Evolutionary conservation across 1,284 basidiomycete species (phyloP), one percentile per base, ranked within the genome.

Genomic region (Volvariella surrecta): DNA sequence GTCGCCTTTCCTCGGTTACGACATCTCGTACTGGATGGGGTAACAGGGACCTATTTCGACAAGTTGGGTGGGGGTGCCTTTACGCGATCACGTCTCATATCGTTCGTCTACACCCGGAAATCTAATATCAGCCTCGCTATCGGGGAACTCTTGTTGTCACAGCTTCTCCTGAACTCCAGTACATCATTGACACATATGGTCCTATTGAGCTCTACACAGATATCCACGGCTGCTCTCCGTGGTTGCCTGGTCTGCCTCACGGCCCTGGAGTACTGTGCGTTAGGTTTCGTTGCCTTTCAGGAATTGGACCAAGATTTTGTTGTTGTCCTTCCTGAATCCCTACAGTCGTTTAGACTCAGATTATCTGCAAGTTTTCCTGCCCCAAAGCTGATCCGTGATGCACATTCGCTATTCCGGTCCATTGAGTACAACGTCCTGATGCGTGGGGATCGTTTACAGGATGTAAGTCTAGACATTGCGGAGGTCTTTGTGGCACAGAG

Each of bases 11-110:
- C 61, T 4, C 45, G 48, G n/a, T 54, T 68, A 28, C 56, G 55
- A 13, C 50, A 57, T 24, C 55, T 68, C 44, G 52, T 52, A 3
- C 55, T 71, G 13, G 44, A 52, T 37, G 60, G 58, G 22, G 53
- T 68, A 22, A 63, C 60, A 9, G 61, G 62, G 37, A 65, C 58
- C 42, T 54, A 56, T 38, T 63, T 71, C 46, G 67, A 72, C 38
- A 46, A 52, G 52, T 32, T 52, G 48, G 40, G 47, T 64, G 34
- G 45, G 53, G 37, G 44, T 53, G 11, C 50, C 48, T 44, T 67
- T 53, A 48, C 51, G 3, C 45, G 45, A 15, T 54, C 60, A 3
- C 48, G 41, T 18, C 53, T 70, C 11, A 51, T 60, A 19, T 57
- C 58, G 3, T 70, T 72, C 51, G 45, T 46, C n/a, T 62, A 68